A percentile compares a stretch with the other conserved stretches of the same genome.
These are phyloP conservation scores for Tetradesmus obliquus DNA, from an alignment of 139 green algal species.

Conservation along the genomic window DNA sequence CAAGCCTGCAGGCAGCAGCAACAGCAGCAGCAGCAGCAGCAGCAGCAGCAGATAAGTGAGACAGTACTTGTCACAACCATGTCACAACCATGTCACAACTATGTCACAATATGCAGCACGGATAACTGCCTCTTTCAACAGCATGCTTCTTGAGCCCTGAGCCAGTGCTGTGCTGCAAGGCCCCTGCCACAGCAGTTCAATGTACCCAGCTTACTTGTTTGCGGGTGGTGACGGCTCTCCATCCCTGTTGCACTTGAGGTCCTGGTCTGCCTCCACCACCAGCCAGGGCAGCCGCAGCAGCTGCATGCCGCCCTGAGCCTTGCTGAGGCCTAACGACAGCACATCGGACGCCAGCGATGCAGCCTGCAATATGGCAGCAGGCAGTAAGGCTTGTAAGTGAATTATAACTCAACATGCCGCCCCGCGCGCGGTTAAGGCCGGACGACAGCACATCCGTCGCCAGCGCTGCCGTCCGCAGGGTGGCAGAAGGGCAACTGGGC, in stretches of 20 bases:
- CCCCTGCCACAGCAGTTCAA: too few relatives aligned
- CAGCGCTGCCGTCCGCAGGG: too few relatives aligned
- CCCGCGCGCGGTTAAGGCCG: too few relatives aligned
- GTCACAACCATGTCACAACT: not conserved
- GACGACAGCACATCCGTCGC: too few relatives aligned
- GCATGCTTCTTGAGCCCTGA: too few relatives aligned
- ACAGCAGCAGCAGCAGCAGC: not conserved
- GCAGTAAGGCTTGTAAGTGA: too few relatives aligned
- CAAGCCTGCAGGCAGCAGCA: constrained; percentile 18
- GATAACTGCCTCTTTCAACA: too few relatives aligned
- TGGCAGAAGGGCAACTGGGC: too few relatives aligned
- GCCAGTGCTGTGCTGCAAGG: too few relatives aligned
- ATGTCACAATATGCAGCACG: too few relatives aligned
- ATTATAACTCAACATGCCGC: too few relatives aligned
- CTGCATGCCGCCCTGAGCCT: constrained; percentile 19
- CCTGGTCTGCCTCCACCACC: constrained; percentile 32
- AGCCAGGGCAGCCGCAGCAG: constrained; percentile 66
- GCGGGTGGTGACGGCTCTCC: constrained; percentile 33
- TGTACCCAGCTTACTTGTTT: not conserved
- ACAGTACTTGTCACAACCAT: not conserved
- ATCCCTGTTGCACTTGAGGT: constrained; percentile 46
- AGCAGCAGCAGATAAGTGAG: not conserved
- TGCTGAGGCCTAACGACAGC: constrained; percentile 27
- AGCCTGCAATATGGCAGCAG: not conserved
- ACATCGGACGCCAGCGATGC: constrained; percentile 40